Percentiles rank a stretch among this genome's conserved stretches.
Evolutionary conservation across 352 stramenopile species (phyloP).

Genomic region (Globisporangium parvum): DNA sequence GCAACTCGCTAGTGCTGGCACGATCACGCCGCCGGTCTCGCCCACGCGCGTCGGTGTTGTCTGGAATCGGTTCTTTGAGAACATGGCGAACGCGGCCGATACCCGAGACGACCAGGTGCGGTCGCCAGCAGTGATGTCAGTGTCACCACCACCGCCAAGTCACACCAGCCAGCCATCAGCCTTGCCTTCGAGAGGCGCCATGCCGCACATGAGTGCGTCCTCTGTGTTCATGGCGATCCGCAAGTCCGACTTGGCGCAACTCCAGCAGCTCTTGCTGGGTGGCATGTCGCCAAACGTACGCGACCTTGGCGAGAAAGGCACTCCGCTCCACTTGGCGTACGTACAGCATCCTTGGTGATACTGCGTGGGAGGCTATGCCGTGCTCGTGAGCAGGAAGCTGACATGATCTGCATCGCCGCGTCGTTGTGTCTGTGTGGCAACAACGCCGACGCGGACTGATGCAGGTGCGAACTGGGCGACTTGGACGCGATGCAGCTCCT

Average conservation of each 20-base stretch:
- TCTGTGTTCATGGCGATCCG: slow-evolving; percentile 49
- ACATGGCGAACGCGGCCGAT: slow-evolving; percentile 21
- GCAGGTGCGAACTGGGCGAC: slow-evolving; percentile 56
- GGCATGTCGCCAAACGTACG: slow-evolving; percentile 49
- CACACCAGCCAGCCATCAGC: not conserved
- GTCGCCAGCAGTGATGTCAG: not conserved
- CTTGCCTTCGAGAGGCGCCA: not conserved
- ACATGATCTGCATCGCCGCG: slow-evolving; percentile 1
- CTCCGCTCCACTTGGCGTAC: slow-evolving; percentile 66
- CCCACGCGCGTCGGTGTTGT: slow-evolving; percentile 49
- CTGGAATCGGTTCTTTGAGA: slow-evolving; percentile 79
- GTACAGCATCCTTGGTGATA: not conserved
- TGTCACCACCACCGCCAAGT: not conserved
- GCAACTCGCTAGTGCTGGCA: not conserved
- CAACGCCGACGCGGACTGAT: slow-evolving; percentile 21
- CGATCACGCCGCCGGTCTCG: slow-evolving; percentile 16
- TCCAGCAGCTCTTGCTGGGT: slow-evolving; percentile 43
- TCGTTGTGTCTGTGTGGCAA: not conserved
- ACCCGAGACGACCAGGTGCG: not conserved
- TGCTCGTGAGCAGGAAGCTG: not conserved
- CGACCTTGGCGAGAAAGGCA: slow-evolving; percentile 58
- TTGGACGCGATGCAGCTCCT: slow-evolving; percentile 59
- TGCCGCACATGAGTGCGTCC: not conserved
- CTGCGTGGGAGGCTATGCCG: no score
- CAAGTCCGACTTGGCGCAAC: slow-evolving; percentile 29